These are phyloP conservation scores for Mimosa bimucronata DNA, from an alignment of 306 rosid species.

Conservation along the genomic window DNA sequence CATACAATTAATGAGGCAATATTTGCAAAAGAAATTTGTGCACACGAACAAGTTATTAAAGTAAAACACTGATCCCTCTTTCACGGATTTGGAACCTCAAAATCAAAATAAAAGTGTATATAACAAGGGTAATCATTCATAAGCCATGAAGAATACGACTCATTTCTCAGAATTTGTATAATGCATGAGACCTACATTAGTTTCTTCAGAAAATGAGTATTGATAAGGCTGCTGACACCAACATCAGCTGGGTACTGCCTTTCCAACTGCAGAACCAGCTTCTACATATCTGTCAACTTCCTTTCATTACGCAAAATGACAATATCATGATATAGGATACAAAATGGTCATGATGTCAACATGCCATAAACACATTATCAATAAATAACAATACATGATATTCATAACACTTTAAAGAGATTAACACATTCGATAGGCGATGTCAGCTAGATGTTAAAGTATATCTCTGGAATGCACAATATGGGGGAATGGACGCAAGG, in stretches of 20 bases:
- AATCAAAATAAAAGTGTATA: background rate
- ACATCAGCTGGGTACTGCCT: conserved; percentile 72
- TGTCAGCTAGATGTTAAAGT: background rate
- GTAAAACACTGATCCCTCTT: background rate
- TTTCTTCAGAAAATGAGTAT: background rate
- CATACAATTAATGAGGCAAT: background rate
- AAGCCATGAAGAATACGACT: background rate
- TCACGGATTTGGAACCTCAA: background rate
- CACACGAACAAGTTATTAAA: background rate
- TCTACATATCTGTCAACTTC: conserved; percentile 63
- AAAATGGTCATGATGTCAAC: too few species aligned
- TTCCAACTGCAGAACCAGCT: conserved; percentile 59
- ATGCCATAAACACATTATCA: background rate
- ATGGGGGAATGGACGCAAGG: conserved; percentile 5
- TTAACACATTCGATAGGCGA: too few species aligned
- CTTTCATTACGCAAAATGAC: conserved; percentile 44
- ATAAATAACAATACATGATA: too few species aligned
- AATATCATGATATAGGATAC: too few species aligned
- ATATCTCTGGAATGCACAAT: conserved; percentile 18
- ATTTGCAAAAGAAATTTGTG: background rate
- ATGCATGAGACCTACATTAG: background rate
- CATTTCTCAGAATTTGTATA: background rate
- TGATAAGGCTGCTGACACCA: conserved; percentile 58
- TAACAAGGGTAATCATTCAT: background rate
- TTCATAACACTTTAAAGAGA: too few species aligned